A percentile compares a stretch with the other conserved stretches of the same genome.
phyloP scores from a whole-genome alignment of 768 basidiomycete species.

The Artomyces pyxidatus region DNA sequence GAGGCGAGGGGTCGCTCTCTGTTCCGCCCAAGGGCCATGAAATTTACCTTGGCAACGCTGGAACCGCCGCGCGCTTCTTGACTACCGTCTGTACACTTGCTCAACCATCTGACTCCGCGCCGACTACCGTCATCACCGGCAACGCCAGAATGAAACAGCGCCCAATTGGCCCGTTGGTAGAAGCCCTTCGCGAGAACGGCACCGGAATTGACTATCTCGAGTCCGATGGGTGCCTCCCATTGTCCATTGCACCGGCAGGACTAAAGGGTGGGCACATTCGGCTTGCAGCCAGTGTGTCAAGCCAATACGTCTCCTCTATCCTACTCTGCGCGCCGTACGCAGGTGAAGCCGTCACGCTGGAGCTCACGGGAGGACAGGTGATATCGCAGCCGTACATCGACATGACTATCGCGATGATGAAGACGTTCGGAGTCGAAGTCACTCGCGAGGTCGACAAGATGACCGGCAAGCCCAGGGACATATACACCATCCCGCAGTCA shows the following conservation, averaged over 20 bases:
- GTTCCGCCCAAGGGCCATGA: constrained; percentile 78
- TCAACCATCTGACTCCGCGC: constrained; percentile 31
- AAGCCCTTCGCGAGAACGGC: constrained; percentile 78
- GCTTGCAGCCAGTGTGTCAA: constrained; percentile 90
- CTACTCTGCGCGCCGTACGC: constrained; percentile 96
- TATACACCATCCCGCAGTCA: constrained; percentile 82
- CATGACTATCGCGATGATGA: constrained; percentile 99
- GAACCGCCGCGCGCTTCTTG: constrained; percentile 95
- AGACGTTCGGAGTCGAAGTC: constrained; percentile 78
- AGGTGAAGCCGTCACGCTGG: constrained; percentile 68
- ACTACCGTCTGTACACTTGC: constrained; percentile 94
- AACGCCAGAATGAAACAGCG: constrained; percentile 99
- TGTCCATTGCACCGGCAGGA: constrained; percentile 77
- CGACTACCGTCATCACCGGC: constrained; percentile 81
- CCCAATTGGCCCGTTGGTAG: constrained; percentile 91
- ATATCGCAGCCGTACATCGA: constrained; percentile 99
- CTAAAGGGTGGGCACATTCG: constrained; percentile 75
- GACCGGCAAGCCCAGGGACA: constrained; percentile 58
- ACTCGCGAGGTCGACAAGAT: constrained; percentile 50
- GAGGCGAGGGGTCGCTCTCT: constrained; percentile 73
- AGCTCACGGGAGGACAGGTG: constrained; percentile 89
- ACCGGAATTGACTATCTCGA: constrained; percentile 74
- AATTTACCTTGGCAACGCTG: constrained; percentile 93
- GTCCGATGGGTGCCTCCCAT: constrained; percentile 76
- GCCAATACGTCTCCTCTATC: constrained; percentile 97